phyloP scores from a whole-genome alignment of 805 yeast genomes.

The Wickerhamiella lipophila region DNA sequence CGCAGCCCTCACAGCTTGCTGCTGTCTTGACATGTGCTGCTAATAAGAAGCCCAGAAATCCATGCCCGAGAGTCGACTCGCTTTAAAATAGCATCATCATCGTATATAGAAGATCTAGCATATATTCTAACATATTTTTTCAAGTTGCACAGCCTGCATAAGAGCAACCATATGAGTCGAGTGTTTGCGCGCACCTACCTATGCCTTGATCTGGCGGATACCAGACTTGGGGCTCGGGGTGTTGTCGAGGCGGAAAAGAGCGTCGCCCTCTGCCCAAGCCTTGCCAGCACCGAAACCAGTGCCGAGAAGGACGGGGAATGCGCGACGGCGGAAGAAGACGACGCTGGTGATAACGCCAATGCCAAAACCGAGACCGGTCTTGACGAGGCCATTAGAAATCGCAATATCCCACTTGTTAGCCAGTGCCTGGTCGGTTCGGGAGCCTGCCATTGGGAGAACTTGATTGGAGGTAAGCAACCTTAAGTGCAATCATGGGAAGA shows the following conservation, averaged over 20 bases:
- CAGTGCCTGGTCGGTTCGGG: conserved; percentile 19
- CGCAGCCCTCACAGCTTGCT: conserved; percentile 27
- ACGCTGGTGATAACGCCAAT: conserved; percentile 91
- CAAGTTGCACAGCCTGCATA: background rate
- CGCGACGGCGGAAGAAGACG: conserved; percentile 77
- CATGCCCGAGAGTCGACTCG: too few species aligned
- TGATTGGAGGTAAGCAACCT: conserved; percentile 8
- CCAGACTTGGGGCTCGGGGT: conserved; percentile 21
- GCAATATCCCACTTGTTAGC: conserved; percentile 76
- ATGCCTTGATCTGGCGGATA: conserved; percentile 24
- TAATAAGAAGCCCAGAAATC: too few species aligned
- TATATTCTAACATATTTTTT: background rate
- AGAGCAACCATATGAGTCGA: background rate
- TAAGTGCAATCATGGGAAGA: background rate
- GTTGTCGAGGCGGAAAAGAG: conserved; percentile 56
- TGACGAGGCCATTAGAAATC: conserved; percentile 82
- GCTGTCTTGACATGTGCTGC: conserved; percentile 24
- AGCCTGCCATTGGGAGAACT: conserved; percentile 8
- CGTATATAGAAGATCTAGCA: background rate
- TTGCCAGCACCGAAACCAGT: conserved; percentile 96
- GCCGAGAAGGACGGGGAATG: conserved; percentile 97
- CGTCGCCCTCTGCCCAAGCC: conserved; percentile 97
- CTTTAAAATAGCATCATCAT: background rate
- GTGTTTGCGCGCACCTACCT: too few species aligned
- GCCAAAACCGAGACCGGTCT: conserved; percentile 93